Percentiles rank a stretch among this genome's conserved stretches.
Conservation (phyloP, 169 alveolate genomes). For the Eimeria sp. region DNA sequence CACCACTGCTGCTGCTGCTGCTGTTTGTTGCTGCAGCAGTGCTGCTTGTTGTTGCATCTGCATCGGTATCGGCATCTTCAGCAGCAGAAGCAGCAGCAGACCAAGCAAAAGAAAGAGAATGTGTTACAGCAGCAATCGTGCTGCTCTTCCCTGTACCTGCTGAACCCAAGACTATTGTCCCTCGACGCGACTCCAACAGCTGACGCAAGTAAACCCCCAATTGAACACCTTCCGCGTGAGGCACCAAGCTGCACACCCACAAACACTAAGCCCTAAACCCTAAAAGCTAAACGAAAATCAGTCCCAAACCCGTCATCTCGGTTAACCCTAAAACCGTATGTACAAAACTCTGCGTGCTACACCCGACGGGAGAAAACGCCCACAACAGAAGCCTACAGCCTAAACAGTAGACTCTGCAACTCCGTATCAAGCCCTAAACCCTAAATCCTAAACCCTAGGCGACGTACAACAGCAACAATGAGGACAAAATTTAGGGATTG, state of each 20-base stretch:
- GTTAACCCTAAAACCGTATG: neutral
- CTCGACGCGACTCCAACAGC: constrained; percentile 39
- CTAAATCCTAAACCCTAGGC: neutral
- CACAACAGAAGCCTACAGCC: neutral
- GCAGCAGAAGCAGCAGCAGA: constrained; percentile 37
- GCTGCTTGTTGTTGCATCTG: neutral
- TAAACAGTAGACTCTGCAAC: neutral
- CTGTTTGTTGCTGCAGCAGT: constrained; percentile 17
- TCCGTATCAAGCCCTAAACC: neutral
- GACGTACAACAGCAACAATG: too few species aligned
- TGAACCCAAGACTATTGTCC: constrained; percentile 31
- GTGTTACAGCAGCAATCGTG: neutral
- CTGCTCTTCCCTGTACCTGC: constrained; percentile 72
- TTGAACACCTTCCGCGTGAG: neutral
- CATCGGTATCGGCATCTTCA: neutral
- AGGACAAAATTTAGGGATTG: too few species aligned
- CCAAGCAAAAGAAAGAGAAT: neutral
- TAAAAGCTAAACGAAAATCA: neutral
- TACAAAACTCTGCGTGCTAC: neutral
- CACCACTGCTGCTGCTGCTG: neutral
- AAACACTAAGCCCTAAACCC: constrained; percentile 26
- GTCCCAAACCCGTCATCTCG: too few species aligned
- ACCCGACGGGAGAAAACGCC: neutral
- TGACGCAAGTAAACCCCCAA: neutral
- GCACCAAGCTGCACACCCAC: constrained; percentile 49